Evolutionary conservation across 2,329 filamentous ascomycete genomes (phyloP), one percentile per base, ranked within the genome.

Genomic region (Onygenales sp.): DNA sequence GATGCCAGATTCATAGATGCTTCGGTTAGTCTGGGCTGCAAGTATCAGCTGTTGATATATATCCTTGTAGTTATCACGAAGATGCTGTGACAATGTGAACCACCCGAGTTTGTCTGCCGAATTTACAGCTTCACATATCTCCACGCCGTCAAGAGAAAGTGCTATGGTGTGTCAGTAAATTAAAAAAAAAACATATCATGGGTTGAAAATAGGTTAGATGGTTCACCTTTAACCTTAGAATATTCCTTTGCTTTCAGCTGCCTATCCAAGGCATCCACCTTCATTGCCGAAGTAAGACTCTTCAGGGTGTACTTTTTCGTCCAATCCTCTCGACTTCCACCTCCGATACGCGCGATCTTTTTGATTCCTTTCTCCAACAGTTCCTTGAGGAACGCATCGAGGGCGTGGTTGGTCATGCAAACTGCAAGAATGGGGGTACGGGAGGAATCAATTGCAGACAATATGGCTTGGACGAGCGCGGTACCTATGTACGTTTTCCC

Each of bases 351-450:
- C 11, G 63, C 60, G 7, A 68, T 54, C n/a, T 59, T 55, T 4
- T 45, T 54, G 2, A 67, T 54, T 3, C 64, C 65, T 14, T 60
- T 54, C 10, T 63, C 57, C 14, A 55, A 44, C 5, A 68, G 54
- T 41, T 61, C 60, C 31, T 57, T 55, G 2, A 68, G 56, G 39
- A 67, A 66, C 38, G 56, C 61, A 47, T 67, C 65, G 8, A 67
- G 60, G 10, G 64, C 65, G 51, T 67, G 65, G 48, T 67, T 68
- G 8, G 65, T 67, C 50, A 63, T 55, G 50, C 64, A 67, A 3
- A 65, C 64, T 5, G 62, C 56, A 8, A 67, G 54, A n/a, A 68
- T 62, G 5, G 66, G 66, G 42, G 60, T 64, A 21, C 56, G 45
- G 5, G 13, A 31, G 21, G 49, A 47, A 6, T 38, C 32, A n/a